These are phyloP conservation scores for Thozetella sp. DNA, from an alignment of 495 filamentous ascomycete species.

Conservation along the genomic window DNA sequence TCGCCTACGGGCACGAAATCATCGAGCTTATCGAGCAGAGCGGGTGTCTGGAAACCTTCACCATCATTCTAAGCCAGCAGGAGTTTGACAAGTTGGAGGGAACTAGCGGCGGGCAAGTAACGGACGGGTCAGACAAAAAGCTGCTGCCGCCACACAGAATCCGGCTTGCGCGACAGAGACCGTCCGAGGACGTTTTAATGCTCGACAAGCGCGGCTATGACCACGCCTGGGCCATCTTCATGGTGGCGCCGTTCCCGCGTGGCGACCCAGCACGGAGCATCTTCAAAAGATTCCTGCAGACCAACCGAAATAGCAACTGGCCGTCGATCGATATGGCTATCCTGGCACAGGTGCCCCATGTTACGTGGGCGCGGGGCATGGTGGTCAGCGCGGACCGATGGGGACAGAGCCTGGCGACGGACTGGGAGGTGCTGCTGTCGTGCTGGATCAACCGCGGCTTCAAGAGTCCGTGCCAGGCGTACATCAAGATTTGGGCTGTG, in stretches of 20 bases:
- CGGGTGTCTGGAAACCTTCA: not conserved
- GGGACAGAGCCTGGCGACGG: not conserved
- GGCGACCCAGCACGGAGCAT: not conserved
- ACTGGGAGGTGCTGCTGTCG: not conserved
- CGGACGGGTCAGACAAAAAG: not conserved
- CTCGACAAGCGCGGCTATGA: not conserved
- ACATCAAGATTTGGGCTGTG: not conserved
- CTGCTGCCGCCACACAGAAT: not conserved
- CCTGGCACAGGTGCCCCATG: not conserved
- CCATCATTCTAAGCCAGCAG: not conserved
- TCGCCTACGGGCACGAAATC: not conserved
- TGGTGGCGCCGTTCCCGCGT: not conserved
- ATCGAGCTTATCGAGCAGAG: not conserved
- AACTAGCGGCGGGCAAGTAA: not conserved
- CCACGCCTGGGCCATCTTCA: not conserved
- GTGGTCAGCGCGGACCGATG: not conserved
- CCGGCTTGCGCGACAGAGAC: not conserved
- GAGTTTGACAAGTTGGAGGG: not conserved
- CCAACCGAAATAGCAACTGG: not conserved
- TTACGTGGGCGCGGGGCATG: not conserved
- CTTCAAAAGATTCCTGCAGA: not conserved
- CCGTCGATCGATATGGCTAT: not conserved
- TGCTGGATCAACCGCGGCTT: not conserved
- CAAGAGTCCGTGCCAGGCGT: not conserved
- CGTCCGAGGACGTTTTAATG: not conserved